Base-by-base conservation (phyloP, 225 moss, liverwort and hornwort species). In the Pseudoscleropodium purum region DNA sequence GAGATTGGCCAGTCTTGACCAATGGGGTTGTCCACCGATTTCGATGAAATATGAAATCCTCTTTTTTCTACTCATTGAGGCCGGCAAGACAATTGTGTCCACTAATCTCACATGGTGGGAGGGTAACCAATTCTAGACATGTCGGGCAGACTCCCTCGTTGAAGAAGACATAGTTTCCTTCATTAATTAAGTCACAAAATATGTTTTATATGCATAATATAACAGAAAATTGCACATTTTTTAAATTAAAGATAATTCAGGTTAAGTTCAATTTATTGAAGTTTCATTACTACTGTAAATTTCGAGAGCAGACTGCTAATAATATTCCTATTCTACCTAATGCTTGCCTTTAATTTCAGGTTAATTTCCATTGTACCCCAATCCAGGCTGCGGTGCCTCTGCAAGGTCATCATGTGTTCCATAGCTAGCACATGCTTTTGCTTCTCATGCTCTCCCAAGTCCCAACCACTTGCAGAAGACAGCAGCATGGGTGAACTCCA, bases 121-220 rank as follows among this genome's bases (percentile, higher is more conserved):
- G 9, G 20, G 5, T 11, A 60, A 60, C 60, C 24, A 24, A 60
- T 11, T 24, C 60, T 24, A 60, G 1, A 60, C 11, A 60, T 5
- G 1, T 60, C 2, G 11, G 24, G 6, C 0, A 1, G 11, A 45
- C 11, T 74, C 17, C 9, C 15, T 15, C 5, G 2, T 15, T 41
- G 26, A 41, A 41, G 26, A 15, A 3, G 41, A 26, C 39, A 72
- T 41, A 15, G 27, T 72, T 72, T 72, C 27, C 15, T 26, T 43
- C 9, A 5, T 26, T 15, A 41, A 43, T 27, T 27, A 72, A 41
- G 41, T 15, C 41, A 26, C 41, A 73, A 43, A 43, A 73, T 16
- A 27, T 3, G 2, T 16, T 61, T 75, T 20, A n/a, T 5, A 20
- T 13, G 4, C 12, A 33, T 11, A 30, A 45, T 10, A 18, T 10